phyloP scores from a whole-genome alignment of 2,329 filamentous ascomycete genomes.

The Fusarium floridanum region DNA sequence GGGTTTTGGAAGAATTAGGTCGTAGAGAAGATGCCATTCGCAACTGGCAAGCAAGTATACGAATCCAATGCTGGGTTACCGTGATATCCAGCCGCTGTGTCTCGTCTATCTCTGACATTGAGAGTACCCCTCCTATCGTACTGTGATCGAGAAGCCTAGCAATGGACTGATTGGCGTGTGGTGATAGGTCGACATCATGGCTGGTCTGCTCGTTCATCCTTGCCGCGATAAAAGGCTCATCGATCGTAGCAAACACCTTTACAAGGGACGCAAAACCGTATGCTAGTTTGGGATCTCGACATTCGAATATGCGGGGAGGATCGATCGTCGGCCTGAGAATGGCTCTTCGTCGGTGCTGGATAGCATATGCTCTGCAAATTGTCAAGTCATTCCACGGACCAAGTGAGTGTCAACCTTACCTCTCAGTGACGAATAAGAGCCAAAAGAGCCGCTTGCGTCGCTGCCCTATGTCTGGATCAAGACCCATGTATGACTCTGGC shows the following conservation, averaged over 20 bases:
- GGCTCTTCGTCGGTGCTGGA: conserved; percentile 32
- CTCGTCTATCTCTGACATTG: conserved; percentile 30
- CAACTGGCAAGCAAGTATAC: conserved; percentile 34
- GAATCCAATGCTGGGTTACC: conserved; percentile 39
- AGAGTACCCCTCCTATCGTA: background rate
- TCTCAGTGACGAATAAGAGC: conserved; percentile 41
- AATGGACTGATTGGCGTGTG: background rate
- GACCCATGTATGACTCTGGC: conserved; percentile 19
- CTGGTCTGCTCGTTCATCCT: conserved; percentile 1
- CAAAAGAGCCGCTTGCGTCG: conserved; percentile 36
- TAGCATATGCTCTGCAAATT: conserved; percentile 33
- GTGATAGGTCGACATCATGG: background rate
- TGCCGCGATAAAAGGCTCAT: conserved; percentile 17
- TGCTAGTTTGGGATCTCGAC: conserved; percentile 32
- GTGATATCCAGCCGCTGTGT: conserved; percentile 37
- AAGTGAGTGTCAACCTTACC: conserved; percentile 9
- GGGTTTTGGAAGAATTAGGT: background rate
- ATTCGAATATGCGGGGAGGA: conserved; percentile 37
- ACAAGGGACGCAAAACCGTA: conserved; percentile 38
- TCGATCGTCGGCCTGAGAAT: conserved; percentile 32
- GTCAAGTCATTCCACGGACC: background rate
- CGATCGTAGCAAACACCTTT: conserved; percentile 34
- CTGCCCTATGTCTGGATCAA: conserved; percentile 24
- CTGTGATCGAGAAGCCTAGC: background rate
- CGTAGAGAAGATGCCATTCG: conserved; percentile 4